Conservation (phyloP, 768 basidiomycete species). For the Suillus subluteus region DNA sequence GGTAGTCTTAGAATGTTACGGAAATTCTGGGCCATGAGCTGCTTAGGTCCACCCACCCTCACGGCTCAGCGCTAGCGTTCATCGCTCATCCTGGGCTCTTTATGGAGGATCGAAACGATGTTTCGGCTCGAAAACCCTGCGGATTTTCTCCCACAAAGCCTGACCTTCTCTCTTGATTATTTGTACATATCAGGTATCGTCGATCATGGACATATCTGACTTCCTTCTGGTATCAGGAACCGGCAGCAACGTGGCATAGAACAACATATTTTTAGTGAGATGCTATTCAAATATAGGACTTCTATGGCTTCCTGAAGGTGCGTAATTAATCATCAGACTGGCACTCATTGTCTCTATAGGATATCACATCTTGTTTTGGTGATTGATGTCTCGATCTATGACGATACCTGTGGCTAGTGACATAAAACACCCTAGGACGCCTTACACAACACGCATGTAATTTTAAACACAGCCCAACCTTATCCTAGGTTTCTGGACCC, state of each 20-base stretch:
- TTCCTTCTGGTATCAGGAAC: too few relatives aligned
- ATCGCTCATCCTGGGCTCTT: too few relatives aligned
- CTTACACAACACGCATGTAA: background rate
- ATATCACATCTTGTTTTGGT: background rate
- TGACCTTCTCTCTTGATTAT: too few relatives aligned
- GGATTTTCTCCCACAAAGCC: too few relatives aligned
- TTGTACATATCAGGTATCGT: too few relatives aligned
- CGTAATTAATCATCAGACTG: background rate
- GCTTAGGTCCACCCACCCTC: too few relatives aligned
- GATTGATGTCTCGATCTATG: background rate
- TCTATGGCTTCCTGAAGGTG: background rate
- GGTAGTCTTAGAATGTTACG: background rate
- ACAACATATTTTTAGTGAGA: background rate
- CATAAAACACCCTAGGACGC: background rate
- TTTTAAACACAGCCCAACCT: background rate
- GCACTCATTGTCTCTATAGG: background rate
- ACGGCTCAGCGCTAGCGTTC: too few relatives aligned
- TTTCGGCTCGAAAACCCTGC: too few relatives aligned
- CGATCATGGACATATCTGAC: too few relatives aligned
- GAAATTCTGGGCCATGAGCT: too few relatives aligned
- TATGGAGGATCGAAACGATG: too few relatives aligned
- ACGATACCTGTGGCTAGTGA: background rate
- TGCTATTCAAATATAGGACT: background rate
- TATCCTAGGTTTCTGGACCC: background rate
- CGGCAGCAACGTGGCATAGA: too few relatives aligned